Base-by-base conservation (phyloP, 1,139 yeast species). In the Geotrichum cucujoidarum region DNA sequence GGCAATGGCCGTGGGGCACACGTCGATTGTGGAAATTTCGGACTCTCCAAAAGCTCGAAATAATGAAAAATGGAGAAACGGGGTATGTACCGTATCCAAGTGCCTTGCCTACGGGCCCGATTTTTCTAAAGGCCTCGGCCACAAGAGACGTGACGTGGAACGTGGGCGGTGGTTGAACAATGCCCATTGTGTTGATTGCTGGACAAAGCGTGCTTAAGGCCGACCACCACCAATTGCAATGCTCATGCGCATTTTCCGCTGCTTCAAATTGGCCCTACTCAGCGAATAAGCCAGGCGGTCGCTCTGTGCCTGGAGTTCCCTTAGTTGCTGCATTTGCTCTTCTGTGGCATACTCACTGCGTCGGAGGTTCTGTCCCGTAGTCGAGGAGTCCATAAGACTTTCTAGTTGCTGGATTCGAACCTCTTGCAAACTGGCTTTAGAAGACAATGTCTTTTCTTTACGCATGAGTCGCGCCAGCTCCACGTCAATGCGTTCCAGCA, bases 291-390 rank as follows among this genome's bases (percentile, higher is more conserved):
- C 61, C 45, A 74, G 57, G 31, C 68, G 59, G 41, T 70, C 73
- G 46, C 66, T 66, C 53, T 65, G 64, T 39, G 58, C 55, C 49
- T 65, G 67, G 40, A 74, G 57, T 43, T 60, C 60, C 51, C 65
- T 64, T 47, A 72, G 54, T 43, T 57, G 60, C 17, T 66, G 69
- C 49, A 70, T 40, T 49, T 72, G 72, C 42, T 65, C 70, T 4
- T 61, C 63, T 0, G 71, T 62, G 1, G 69, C 59, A 3, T 63
- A 57, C 8, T 43, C 18, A 25, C 25, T 31, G n/a, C 18, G 59
- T 61, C 64, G 20, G 34, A 32, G 17, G 10, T 30, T 24, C 21
- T 47, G 34, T 25, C 33, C 22, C 10, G 48, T 31, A 18, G 40
- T 16, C n/a, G 25, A 33, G 17, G 38, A 37, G 25, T 42, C 40